Conservation (phyloP, 192 early-diverging fungal genomes). For the Anaeromyces robustus region DNA sequence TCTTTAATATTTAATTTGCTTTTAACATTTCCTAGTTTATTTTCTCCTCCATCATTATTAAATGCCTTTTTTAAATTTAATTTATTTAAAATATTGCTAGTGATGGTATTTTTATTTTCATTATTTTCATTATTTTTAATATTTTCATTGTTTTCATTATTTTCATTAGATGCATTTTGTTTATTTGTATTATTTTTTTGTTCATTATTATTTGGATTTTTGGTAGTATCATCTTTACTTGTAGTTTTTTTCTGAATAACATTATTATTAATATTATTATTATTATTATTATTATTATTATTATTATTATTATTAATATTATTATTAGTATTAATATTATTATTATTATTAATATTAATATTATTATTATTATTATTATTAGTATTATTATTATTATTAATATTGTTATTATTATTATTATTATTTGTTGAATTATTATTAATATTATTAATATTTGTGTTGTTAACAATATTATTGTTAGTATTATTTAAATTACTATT, state of each 20-base stretch:
- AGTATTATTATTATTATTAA: not conserved
- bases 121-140: not conserved
- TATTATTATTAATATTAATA: no score
- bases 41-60: not conserved
- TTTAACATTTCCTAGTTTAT: not conserved
- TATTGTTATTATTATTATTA: not conserved
- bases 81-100: not conserved
- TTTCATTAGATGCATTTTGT: not conserved
- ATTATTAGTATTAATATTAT: not conserved
- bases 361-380: not conserved
- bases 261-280: no score
- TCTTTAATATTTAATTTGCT: not conserved
- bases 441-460: not conserved
- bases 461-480: not conserved
- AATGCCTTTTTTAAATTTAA: not conserved
- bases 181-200: not conserved
- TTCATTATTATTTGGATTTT: no score
- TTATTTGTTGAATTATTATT: not conserved
- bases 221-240: not conserved
- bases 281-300: no score
- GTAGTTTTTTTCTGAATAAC: no score
- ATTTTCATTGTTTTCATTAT: not conserved
- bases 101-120: not conserved
- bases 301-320: not conserved
- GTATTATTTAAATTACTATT: not conserved